Evolutionary conservation across 2,329 filamentous ascomycete species (phyloP), one percentile per base, ranked within the genome.

Genomic region (Ophiobolus disseminans): DNA sequence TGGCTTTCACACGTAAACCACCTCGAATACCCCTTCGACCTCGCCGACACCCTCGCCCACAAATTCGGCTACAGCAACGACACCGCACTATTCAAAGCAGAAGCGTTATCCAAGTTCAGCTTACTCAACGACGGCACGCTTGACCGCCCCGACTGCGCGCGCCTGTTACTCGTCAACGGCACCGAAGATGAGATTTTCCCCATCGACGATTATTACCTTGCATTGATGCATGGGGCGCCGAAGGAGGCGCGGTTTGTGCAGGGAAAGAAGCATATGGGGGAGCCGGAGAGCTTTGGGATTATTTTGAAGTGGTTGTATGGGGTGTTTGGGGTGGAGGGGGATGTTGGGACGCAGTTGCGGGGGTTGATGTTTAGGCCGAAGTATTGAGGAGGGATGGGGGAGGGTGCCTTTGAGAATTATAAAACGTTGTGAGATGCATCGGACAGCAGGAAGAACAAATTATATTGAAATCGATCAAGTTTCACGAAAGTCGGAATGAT

Each of bases 141-240:
- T 25, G 76, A 83, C 45, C 76, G 72, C 53, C 73, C 73, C 0
- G 64, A 71, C 5, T 83, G 81, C 47, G 69, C 78, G 19, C 71
- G 76, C 22, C 60, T 84, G 43, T 62, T 86, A 28, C 69, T 85
- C 5, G 82, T 85, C 7, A 85, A 86, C 57, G 80, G 83, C 0
- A 80, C 78, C 1, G 76, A 81, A 22, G 83, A 85, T 60, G 82
- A 84, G 71, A 84, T 86, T 38, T 85, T 86, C 66, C 83, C 83
- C 0, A 81, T 85, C 36, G 83, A 85, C 57, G 83, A 85, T 57
- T 80, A 82, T 46, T 81, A 82, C 55, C 65, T 85, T 31, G 79
- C 80, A 20, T 58, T 85, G 37, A 73, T 78, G 58, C 77, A 81
- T 62, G 82, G 81, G 0, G 62, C 70, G 16, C 76, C 80, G 1